These are phyloP conservation scores for Pseudocohnilembus persalinus DNA, from an alignment of 169 alveolate genomes.

Conservation along the genomic window DNA sequence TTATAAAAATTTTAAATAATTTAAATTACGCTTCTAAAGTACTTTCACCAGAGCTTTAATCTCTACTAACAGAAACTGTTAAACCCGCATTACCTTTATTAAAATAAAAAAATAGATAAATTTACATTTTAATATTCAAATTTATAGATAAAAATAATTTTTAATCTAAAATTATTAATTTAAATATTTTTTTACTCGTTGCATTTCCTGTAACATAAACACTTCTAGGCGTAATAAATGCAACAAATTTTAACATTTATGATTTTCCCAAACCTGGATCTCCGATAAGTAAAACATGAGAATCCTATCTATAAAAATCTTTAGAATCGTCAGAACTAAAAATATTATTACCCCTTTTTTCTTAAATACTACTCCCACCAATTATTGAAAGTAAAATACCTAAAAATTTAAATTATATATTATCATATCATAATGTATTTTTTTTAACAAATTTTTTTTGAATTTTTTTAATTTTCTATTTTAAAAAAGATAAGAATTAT, in stretches of 20 bases:
- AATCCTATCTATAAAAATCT: slow-evolving; percentile 50
- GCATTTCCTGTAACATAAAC: slow-evolving; percentile 71
- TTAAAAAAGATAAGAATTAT: no score
- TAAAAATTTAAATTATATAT: no score
- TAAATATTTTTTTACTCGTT: no score
- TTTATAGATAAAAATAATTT: no score
- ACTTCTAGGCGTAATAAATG: slow-evolving; percentile 61
- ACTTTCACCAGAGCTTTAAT: slow-evolving; percentile 51
- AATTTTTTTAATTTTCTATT: no score
- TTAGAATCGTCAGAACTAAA: slow-evolving; percentile 40
- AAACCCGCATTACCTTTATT: slow-evolving; percentile 73
- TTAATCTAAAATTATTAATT: no score
- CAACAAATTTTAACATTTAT: slow-evolving; percentile 61
- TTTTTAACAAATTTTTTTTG: no score
- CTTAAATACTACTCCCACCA: slow-evolving; percentile 66
- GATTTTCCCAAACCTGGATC: slow-evolving; percentile 92
- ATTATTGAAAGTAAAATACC: slow-evolving; percentile 58
- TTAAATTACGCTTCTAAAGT: slow-evolving; percentile 53
- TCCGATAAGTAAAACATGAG: slow-evolving; percentile 91
- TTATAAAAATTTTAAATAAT: no score
- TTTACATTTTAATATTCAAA: no score
- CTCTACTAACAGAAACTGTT: slow-evolving; percentile 61
- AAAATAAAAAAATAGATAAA: no score
- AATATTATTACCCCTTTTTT: slow-evolving; percentile 32
- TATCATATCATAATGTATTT: no score